A percentile compares a stretch with the other conserved stretches of the same genome.
Conservation (phyloP, 192 early-diverging fungal genomes). For the Obelidium mucronatum region DNA sequence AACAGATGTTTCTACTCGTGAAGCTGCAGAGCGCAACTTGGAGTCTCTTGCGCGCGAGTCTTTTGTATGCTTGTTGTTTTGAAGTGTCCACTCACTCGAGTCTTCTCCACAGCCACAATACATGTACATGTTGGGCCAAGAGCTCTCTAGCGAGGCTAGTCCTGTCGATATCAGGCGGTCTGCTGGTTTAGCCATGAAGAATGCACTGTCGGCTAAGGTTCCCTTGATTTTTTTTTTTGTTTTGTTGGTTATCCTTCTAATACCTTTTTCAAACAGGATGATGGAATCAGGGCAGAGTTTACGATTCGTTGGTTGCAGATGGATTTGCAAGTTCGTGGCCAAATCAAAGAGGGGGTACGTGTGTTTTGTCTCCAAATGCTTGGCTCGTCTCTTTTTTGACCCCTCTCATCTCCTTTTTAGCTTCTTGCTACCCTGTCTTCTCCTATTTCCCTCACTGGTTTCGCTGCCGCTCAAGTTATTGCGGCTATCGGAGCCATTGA, state of each 20-base stretch:
- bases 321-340: conserved; percentile 65
- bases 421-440: conserved; percentile 62
- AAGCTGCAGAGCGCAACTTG: conserved; percentile 80
- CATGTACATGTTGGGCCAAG: conserved; percentile 69
- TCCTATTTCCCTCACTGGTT: conserved; percentile 62
- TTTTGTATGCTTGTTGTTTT: conserved; percentile 70
- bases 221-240: conserved; percentile 34
- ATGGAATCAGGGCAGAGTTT: conserved; percentile 34
- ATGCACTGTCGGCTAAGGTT: conserved; percentile 88
- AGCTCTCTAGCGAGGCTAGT: conserved; percentile 81
- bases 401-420: conserved; percentile 34
- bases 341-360: conserved; percentile 76
- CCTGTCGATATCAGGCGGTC: conserved; percentile 71
- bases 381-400: background rate
- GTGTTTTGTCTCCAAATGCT: background rate
- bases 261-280: conserved; percentile 49
- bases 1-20: conserved; percentile 77
- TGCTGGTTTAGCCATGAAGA: conserved; percentile 94
- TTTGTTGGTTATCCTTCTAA: conserved; percentile 12
- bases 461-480: conserved; percentile 78
- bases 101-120: conserved; percentile 51
- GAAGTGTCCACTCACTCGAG: background rate
- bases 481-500: conserved; percentile 94
- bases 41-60: conserved; percentile 77
- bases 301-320: conserved; percentile 60